Evolutionary conservation across 345 rosid species (phyloP), one percentile per base, ranked within the genome.

Genomic region (Cochlearia excelsa): DNA sequence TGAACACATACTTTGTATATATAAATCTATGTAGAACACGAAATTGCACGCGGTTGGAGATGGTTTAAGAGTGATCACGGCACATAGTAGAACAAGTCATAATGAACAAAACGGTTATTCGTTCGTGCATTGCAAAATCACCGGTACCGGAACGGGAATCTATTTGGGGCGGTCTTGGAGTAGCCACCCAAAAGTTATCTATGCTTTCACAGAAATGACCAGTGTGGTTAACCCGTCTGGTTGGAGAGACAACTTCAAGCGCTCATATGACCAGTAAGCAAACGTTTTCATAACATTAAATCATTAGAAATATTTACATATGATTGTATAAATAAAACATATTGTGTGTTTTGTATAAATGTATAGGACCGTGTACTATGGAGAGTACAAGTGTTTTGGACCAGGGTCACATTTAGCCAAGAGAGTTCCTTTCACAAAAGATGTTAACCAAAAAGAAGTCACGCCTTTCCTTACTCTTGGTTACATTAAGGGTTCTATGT

Each of bases 111-210:
- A 73, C 0, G 95, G 95, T 34, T 79, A 65, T 66, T 42, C 79
- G 2, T 74, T 89, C 11, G 77, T 73, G 50, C 77, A 73, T 27
- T 70, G 86, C 73, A 66, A 23, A 10, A 31, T 86, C 10, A 67
- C 74, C 0, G 91, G 91, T 5, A 26, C 31, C 0, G 86, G 75
- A 5, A 50, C 5, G 0, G 74, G 74, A 5, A 63, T 85, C 30
- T 79, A 45, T 55, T 69, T 87, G 47, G 94, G 97, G 9, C 70
- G 95, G 51, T 81, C 90, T 1, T 87, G 94, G 95, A 76, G 23
- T 73, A 3, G 47, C 5, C 74, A 54, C 46, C 84, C 97, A 0
- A 64, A 56, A 58, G 85, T 81, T 30, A 67, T 82, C 31, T 87
- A 64, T 31, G 71, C 93, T 7, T 83, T 76, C 68, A 74, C 84